phyloP scores from a whole-genome alignment of 2,329 filamentous ascomycete species.

The Diplodia corticola region DNA sequence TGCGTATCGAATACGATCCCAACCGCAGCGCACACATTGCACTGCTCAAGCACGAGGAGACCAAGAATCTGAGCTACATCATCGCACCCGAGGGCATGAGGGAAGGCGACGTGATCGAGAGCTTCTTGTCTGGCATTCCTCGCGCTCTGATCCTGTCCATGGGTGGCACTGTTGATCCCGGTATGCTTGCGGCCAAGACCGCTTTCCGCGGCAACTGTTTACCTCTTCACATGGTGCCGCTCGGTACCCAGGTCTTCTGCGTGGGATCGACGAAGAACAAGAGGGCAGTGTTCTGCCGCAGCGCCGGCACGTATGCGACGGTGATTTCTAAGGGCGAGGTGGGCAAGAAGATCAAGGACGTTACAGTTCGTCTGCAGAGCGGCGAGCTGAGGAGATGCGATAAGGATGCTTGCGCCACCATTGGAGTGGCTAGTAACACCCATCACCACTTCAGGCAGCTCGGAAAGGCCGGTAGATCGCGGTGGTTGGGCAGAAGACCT shows the following conservation, averaged over 20 bases:
- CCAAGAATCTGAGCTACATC: slow-evolving; percentile 81
- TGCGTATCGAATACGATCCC: slow-evolving; percentile 95
- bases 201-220: slow-evolving; percentile 93
- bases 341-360: slow-evolving; percentile 70
- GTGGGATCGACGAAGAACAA: slow-evolving; percentile 73
- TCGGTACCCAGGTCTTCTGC: slow-evolving; percentile 90
- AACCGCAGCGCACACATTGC: slow-evolving; percentile 92
- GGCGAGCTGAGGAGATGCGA: slow-evolving; percentile 88
- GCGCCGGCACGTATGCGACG: slow-evolving; percentile 87
- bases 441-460: slow-evolving; percentile 88
- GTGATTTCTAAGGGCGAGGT: slow-evolving; percentile 77
- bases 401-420: slow-evolving; percentile 90
- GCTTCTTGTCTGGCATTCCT: slow-evolving; percentile 87
- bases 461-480: slow-evolving; percentile 89
- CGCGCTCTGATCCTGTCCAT: slow-evolving; percentile 83
- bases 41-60: slow-evolving; percentile 73
- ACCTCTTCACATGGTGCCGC: slow-evolving; percentile 90
- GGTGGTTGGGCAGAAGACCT: slow-evolving; percentile 91
- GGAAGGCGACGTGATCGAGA: slow-evolving; percentile 87
- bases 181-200: slow-evolving; percentile 92
- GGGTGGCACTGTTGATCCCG: slow-evolving; percentile 90
- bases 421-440: slow-evolving; percentile 91
- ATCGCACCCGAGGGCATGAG: slow-evolving; percentile 93
- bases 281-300: slow-evolving; percentile 87
- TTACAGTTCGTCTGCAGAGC: slow-evolving; percentile 84